Base-by-base conservation (phyloP, 768 basidiomycete species). In the Hygrophorus pudorinus region DNA sequence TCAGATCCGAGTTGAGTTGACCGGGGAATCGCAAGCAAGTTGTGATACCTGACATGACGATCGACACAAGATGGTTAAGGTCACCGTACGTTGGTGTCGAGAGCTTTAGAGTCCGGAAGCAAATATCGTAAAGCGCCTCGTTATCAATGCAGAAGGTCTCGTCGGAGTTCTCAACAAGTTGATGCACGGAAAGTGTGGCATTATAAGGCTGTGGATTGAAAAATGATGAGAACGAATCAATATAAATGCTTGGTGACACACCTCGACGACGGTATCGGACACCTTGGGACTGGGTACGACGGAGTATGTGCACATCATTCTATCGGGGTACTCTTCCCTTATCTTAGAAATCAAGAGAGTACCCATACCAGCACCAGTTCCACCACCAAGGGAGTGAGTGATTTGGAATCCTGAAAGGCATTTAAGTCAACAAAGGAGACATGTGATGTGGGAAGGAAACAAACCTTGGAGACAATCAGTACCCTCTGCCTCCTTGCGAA, bases 131-230 rank as follows among this genome's bases (percentile, higher is more conserved):
- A 45, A 99, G 82, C 21, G 94, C 96, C 66, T 98, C 94, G 64
- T 98, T 98, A 63, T 98, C 94, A 62, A 99, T 98, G 66, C 94
- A 98, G 87, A 98, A 98, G 13, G 96, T 98, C 70, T 96, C 92
- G 59, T 98, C 94, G 29, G 94, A 97, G 77, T 98, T 98, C 69
- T 98, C 96, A 42, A 98, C 96, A 34, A 98, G 81, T 68, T 98
- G 96, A 64, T 98, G 94, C 9, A 98, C 91, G 42, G 91, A 96
- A 42, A 98, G 85, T 3, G 92, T 96, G 28, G 94, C 96, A 65
- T 98, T 98, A 78, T 98, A 99, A 2, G 96, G 94, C 85, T 87
- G 53, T 32, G 41, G 24, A 34, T 10, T 42, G 32, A 40, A 12
- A 38, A n/a, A 44, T 34, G 31, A 20, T 45, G 13, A 38, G 24